A percentile compares a stretch with the other conserved stretches of the same genome.
Conservation (phyloP, 306 rosid genomes). For the Prunus davidiana region DNA sequence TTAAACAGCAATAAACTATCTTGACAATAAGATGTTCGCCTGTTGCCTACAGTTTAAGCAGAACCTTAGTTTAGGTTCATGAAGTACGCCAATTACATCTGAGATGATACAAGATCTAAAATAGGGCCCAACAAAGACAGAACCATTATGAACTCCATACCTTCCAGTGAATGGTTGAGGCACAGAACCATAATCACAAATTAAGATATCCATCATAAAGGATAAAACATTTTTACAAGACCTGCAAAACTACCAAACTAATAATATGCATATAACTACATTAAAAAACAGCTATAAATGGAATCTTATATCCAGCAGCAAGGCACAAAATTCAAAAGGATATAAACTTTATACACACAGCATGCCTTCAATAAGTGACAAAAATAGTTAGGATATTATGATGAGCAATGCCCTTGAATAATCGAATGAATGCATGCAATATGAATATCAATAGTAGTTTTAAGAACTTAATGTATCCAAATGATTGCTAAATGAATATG, state of each 20-base stretch:
- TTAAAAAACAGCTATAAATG: conserved; percentile 8
- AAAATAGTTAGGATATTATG: neutral
- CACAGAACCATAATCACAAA: conserved; percentile 32
- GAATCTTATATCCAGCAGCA: conserved; percentile 1
- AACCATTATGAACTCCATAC: conserved; percentile 35
- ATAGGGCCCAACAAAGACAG: conserved; percentile 12
- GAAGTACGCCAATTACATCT: conserved; percentile 7
- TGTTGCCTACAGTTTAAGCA: conserved; percentile 18
- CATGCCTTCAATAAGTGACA: neutral
- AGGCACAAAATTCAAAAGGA: neutral
- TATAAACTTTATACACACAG: neutral
- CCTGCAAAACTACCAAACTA: conserved; percentile 56
- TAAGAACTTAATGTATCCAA: neutral
- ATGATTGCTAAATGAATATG: neutral
- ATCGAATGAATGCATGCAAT: neutral
- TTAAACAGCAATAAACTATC: too few species aligned
- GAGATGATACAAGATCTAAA: conserved; percentile 22
- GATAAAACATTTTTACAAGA: conserved; percentile 24
- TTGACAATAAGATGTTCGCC: neutral
- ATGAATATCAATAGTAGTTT: neutral
- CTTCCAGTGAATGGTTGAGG: conserved; percentile 36
- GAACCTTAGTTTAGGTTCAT: conserved; percentile 9
- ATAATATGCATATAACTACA: conserved; percentile 18
- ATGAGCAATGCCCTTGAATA: neutral
- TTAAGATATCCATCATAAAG: conserved; percentile 27